Percentiles rank a stretch among this genome's conserved stretches.
These are phyloP conservation scores for Immersiporthe knoxdaviesiana DNA, from an alignment of 2,329 filamentous ascomycete species.

Conservation along the genomic window DNA sequence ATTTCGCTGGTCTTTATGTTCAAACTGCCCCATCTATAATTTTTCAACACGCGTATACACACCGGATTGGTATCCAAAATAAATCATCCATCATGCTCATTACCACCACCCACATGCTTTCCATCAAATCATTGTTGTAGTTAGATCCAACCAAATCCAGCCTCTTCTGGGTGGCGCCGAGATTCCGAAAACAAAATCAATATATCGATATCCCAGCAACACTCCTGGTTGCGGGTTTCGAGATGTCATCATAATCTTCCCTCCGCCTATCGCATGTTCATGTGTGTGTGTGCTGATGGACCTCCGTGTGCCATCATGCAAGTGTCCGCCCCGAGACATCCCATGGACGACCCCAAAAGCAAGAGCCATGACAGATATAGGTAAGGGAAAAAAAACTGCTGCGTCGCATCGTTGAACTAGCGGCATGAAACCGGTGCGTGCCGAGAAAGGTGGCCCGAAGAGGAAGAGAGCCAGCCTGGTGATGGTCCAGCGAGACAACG, in stretches of 20 bases:
- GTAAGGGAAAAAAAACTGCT: not conserved
- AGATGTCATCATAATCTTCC: not conserved
- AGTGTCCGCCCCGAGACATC: not conserved
- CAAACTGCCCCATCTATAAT: not conserved
- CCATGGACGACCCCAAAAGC: not conserved
- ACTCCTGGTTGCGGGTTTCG: not conserved
- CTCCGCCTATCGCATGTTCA: not conserved
- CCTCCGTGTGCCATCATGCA: not conserved
- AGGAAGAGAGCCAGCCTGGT: not conserved
- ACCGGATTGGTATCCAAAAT: not conserved
- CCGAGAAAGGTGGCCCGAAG: not conserved
- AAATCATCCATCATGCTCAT: conserved; percentile 1
- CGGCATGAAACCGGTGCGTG: not conserved
- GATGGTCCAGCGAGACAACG: not conserved
- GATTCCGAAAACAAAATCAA: not conserved
- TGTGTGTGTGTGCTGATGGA: not conserved
- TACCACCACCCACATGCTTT: conserved; percentile 2
- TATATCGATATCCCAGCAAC: not conserved
- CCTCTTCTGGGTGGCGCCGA: not conserved
- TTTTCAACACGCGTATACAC: not conserved
- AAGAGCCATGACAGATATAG: not conserved
- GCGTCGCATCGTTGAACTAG: not conserved
- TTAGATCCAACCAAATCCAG: not conserved
- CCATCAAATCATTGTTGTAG: not conserved
- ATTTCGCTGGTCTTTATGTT: not conserved